These are phyloP conservation scores for Coniochaeta sp. DNA, from an alignment of 2,329 filamentous ascomycete species.

Conservation along the genomic window DNA sequence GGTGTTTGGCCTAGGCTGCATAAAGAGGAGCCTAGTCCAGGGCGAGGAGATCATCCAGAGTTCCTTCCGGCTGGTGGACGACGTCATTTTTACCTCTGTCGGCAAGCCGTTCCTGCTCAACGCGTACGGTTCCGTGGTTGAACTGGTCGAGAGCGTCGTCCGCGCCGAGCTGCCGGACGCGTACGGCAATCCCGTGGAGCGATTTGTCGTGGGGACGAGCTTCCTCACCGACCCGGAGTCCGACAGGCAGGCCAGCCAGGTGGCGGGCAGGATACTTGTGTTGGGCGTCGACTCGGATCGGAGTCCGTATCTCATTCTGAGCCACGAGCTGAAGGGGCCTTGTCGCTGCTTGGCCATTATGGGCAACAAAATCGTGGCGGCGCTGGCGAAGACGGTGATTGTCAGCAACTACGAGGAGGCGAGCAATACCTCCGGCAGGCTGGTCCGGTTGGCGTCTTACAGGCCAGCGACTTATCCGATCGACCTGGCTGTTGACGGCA, in stretches of 20 bases:
- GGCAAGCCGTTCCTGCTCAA: slow-evolving; percentile 60
- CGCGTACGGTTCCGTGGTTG: slow-evolving; percentile 35
- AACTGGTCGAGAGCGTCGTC: slow-evolving; percentile 81
- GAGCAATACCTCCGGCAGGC: slow-evolving; percentile 45
- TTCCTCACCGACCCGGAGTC: slow-evolving; percentile 58
- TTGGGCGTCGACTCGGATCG: slow-evolving; percentile 74
- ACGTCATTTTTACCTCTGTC: slow-evolving; percentile 75
- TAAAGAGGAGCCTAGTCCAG: slow-evolving; percentile 63
- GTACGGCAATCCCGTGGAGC: slow-evolving; percentile 54
- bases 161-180: slow-evolving; percentile 62
- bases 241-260: slow-evolving; percentile 23
- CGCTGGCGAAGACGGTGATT: slow-evolving; percentile 79
- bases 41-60: slow-evolving; percentile 72
- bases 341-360: slow-evolving; percentile 74
- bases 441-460: slow-evolving; percentile 69
- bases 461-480: slow-evolving; percentile 79
- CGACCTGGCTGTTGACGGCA: slow-evolving; percentile 66
- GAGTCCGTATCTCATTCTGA: slow-evolving; percentile 63
- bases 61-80: slow-evolving; percentile 84
- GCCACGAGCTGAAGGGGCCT: slow-evolving; percentile 66
- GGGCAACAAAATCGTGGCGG: slow-evolving; percentile 73
- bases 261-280: slow-evolving; percentile 74
- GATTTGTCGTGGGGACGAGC: slow-evolving; percentile 88
- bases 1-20: slow-evolving; percentile 81
- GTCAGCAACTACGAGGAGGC: slow-evolving; percentile 49